Base-by-base conservation (phyloP, 1,284 basidiomycete genomes). In the Fomitopsis schrenkii region DNA sequence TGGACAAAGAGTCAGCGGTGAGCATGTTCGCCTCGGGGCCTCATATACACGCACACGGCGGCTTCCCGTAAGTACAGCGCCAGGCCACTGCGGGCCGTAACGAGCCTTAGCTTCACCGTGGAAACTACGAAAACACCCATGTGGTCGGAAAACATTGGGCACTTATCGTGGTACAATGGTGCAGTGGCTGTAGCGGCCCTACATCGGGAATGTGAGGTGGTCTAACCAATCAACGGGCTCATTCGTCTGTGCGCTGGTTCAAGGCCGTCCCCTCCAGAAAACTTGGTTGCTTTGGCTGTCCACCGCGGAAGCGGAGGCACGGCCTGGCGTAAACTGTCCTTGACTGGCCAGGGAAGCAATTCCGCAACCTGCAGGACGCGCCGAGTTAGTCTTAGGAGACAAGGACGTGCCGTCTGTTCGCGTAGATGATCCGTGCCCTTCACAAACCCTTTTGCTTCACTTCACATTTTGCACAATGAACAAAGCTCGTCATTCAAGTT, bases 321-420 rank as follows among this genome's bases (percentile, higher is more conserved):
- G 75, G 77, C 80, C 83, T 84, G 87, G 88, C 87, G 87, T 91
- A 91, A 91, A 88, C 72, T 76, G 85, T 76, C 82, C 86, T 83
- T 85, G 86, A 85, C 83, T 79, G 85, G 83, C 86, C 85, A 92
- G 90, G 89, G 86, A 91, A 92, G 90, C 79, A 87, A 92, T 92
- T 91, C 86, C 84, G 90, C 90, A 92, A 86, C 83, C 85, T 82
- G 82, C 85, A 82, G 87, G 83, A 77, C 81, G 81, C 74, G 84
- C 90, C 90, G 85, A 91, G 88, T 91, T 91, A 89, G 88, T 92
- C 90, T 85, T 86, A 80, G 86, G 89, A 91, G 89, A 91, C 75
- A 83, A 89, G 90, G 88, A 75, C 83, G 80, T 70, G 83, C 85
- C 85, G 81, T 88, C 89, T 86, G 90, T 74, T 77, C 90, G 90